Evolutionary conservation across 345 rosid species (phyloP).

Genomic region (Salix arbutifolia): DNA sequence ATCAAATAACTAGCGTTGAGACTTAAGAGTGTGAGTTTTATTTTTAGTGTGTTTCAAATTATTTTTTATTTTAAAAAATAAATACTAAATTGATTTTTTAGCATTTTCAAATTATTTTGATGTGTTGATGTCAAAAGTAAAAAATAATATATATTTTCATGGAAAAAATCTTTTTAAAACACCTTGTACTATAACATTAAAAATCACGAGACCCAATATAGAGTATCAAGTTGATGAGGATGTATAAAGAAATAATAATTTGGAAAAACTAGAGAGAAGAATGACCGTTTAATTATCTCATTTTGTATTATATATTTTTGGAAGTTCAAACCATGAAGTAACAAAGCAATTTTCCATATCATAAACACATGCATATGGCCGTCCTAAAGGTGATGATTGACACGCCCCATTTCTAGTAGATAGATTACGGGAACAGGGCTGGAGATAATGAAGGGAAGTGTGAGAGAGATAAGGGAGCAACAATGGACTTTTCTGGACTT

Average conservation of each 20-base stretch:
- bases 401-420: slow-evolving; percentile 9
- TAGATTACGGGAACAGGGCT: slow-evolving; percentile 13
- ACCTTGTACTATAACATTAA: too few relatives aligned
- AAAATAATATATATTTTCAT: too few relatives aligned
- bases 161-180: accelerated
- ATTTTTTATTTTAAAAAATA: too few relatives aligned
- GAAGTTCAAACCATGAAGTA: neutral
- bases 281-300: too few relatives aligned
- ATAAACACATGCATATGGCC: neutral
- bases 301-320: too few relatives aligned
- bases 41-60: too few relatives aligned
- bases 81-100: too few relatives aligned
- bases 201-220: neutral
- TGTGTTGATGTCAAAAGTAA: too few relatives aligned
- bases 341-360: slow-evolving; percentile 11
- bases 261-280: neutral
- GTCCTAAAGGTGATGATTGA: slow-evolving; percentile 7
- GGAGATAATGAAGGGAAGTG: neutral
- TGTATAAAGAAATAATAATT: neutral
- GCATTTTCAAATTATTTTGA: too few relatives aligned
- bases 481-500: neutral
- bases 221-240: neutral
- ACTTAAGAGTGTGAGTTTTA: neutral
- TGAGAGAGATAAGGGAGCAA: neutral
- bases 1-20: slow-evolving; percentile 13